A percentile compares a stretch with the other conserved stretches of the same genome.
These are phyloP conservation scores for Hyaloperonospora arabidopsidis DNA, from an alignment of 352 stramenopile genomes.

Conservation along the genomic window DNA sequence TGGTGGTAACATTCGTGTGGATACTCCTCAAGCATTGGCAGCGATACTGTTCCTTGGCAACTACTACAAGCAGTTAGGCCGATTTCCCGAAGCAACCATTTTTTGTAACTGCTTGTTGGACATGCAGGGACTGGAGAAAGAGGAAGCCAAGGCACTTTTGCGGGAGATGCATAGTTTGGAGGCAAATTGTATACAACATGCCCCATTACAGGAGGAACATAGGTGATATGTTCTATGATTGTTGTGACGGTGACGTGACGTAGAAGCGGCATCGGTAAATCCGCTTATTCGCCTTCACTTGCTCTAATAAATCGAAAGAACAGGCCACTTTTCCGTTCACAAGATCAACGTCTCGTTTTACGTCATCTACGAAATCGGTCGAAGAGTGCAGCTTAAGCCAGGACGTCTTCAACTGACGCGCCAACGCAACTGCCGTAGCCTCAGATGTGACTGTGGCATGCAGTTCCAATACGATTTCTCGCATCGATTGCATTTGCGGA, in stretches of 20 bases:
- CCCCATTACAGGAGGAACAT: background rate
- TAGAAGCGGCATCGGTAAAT: conserved; percentile 24
- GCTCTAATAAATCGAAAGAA: conserved; percentile 19
- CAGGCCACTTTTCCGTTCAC: conserved; percentile 6
- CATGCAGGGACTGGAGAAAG: conserved; percentile 69
- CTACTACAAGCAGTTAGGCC: conserved; percentile 71
- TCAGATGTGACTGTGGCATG: conserved; percentile 4
- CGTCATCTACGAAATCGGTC: conserved; percentile 1
- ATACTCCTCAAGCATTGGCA: conserved; percentile 54
- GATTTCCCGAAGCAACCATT: conserved; percentile 43
- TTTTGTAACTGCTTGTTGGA: conserved; percentile 77
- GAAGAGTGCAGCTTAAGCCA: conserved; percentile 13
- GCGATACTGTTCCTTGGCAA: conserved; percentile 73
- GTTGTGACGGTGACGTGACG: conserved; percentile 8
- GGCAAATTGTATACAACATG: conserved; percentile 20
- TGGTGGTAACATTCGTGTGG: conserved; percentile 40
- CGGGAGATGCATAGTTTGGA: conserved; percentile 71
- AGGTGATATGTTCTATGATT: background rate
- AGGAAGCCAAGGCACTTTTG: conserved; percentile 75
- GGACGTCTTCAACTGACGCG: conserved; percentile 16
- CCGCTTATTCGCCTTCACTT: conserved; percentile 15
- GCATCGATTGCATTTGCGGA: conserved; percentile 15
- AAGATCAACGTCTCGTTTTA: conserved; percentile 2
- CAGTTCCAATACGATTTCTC: conserved; percentile 23
- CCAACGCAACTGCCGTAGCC: conserved; percentile 5